Percentiles rank a stretch among this genome's conserved stretches.
Evolutionary conservation across 257 asterid genomes (phyloP).

Genomic region (Jasminum sambac): DNA sequence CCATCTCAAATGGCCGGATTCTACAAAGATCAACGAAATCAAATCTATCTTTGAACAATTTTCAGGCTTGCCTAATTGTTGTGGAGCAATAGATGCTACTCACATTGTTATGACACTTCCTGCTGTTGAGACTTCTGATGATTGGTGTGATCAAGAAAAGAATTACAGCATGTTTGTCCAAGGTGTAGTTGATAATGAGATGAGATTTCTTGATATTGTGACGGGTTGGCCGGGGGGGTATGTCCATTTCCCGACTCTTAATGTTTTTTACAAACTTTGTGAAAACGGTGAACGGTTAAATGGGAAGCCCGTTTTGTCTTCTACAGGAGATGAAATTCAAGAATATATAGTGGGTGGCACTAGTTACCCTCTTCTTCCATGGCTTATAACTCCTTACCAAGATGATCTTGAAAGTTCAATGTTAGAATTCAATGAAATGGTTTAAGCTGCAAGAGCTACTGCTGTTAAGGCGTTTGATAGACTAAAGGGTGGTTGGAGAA

Average conservation of each 20-base stretch:
- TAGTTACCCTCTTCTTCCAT: constrained; percentile 85
- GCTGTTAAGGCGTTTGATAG: constrained; percentile 66
- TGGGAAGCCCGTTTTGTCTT: constrained; percentile 32
- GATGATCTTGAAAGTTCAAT: constrained; percentile 33
- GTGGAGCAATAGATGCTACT: constrained; percentile 91
- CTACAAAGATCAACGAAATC: constrained; percentile 42
- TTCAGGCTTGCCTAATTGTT: constrained; percentile 82
- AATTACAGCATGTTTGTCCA: constrained; percentile 93
- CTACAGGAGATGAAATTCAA: constrained; percentile 49
- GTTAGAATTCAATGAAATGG: constrained; percentile 43
- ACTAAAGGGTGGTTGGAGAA: constrained; percentile 96
- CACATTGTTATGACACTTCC: constrained; percentile 93
- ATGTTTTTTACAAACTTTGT: constrained; percentile 73
- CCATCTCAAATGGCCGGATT: constrained; percentile 88
- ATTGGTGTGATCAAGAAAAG: constrained; percentile 88
- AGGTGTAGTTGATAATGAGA: constrained; percentile 76
- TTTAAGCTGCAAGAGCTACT: constrained; percentile 53
- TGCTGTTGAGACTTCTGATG: constrained; percentile 89
- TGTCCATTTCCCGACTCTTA: constrained; percentile 72
- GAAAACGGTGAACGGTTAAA: constrained; percentile 66
- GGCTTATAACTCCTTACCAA: constrained; percentile 81
- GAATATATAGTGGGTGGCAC: constrained; percentile 80
- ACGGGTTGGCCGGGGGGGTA: constrained; percentile 99
- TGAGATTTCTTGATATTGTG: constrained; percentile 73
- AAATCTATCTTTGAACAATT: constrained; percentile 57